These are phyloP conservation scores for Melampsora larici-populina DNA, from an alignment of 1,284 basidiomycete species.

Conservation along the genomic window DNA sequence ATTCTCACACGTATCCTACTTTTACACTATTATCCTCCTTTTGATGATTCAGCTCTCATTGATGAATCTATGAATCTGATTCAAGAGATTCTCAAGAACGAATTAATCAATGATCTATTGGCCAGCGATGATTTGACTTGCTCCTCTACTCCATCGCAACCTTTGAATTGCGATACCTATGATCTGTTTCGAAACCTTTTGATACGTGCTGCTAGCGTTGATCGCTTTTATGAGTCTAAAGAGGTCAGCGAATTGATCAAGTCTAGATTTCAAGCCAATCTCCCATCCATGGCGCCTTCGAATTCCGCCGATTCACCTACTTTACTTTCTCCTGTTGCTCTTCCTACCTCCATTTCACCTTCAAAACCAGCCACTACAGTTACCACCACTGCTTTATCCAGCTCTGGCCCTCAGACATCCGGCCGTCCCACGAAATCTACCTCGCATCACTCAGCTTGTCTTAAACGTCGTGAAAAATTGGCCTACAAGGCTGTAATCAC, in stretches of 20 bases:
- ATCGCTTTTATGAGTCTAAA: slow-evolving; percentile 19
- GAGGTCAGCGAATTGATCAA: slow-evolving; percentile 23
- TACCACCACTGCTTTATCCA: slow-evolving; percentile 66
- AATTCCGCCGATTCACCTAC: not conserved
- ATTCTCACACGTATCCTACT: slow-evolving; percentile 31
- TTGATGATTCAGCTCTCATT: slow-evolving; percentile 26
- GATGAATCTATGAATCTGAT: slow-evolving; percentile 33
- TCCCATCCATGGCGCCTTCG: slow-evolving; percentile 32
- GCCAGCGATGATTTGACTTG: slow-evolving; percentile 22
- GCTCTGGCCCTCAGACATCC: slow-evolving; percentile 58
- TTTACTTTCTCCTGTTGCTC: slow-evolving; percentile 24
- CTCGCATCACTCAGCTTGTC: slow-evolving; percentile 52
- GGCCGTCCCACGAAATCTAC: slow-evolving; percentile 49
- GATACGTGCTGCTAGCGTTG: slow-evolving; percentile 16
- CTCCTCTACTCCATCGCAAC: slow-evolving; percentile 3
- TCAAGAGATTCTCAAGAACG: slow-evolving; percentile 31
- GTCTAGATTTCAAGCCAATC: slow-evolving; percentile 49
- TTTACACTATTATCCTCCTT: slow-evolving; percentile 24
- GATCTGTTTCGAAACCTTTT: slow-evolving; percentile 33
- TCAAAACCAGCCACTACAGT: slow-evolving; percentile 66
- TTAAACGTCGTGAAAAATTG: slow-evolving; percentile 25
- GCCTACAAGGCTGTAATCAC: slow-evolving; percentile 45
- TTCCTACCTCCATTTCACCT: slow-evolving; percentile 54
- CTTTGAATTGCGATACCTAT: slow-evolving; percentile 23
- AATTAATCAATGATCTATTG: slow-evolving; percentile 38